Base-by-base conservation (phyloP, 2,329 filamentous ascomycete genomes). In the Fusarium citri region DNA sequence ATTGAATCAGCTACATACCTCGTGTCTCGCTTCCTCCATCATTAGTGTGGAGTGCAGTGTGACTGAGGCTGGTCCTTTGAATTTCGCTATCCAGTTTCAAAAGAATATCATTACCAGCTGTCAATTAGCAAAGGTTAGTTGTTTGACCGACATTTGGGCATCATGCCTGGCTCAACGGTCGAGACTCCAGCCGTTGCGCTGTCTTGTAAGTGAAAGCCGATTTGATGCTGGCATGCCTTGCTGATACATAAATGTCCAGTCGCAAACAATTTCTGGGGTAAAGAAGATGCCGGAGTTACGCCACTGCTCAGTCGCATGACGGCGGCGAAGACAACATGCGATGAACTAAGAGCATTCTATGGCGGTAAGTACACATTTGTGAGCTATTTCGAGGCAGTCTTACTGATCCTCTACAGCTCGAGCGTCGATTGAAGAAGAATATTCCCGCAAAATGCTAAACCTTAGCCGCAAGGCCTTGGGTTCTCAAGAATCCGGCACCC, bases 211-310 rank as follows among this genome's bases (percentile, higher is more conserved):
- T 58, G 58, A 49, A 26, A 30, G 45, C 14, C 20, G 15, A 20
- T 41, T 49, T 11, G 18, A 20, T 16, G 31, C 7, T 14, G 8
- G 22, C 12, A 26, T 51, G 15, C 15, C 31, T 20, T 23, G 28
- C 76, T 77, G 55, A 76, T 65, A 31, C 22, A 49, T 49, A 31
- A 26, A 43, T 34, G 37, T 42, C 5, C 53, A 94, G 94, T 99
- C 84, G 95, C 96, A 76, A 99, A 99, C 84, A 99, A 99, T 80
- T 99, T 99, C 82, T 99, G 96, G 96, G 96, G 96, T 70, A 98
- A 97, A 85, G 95, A 98, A 80, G 96, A 99, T 85, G 96, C 95
- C 54, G 97, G 96, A 78, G 94, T 99, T 77, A 87, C 87, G 47
- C 97, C 96, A 62, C 88, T 99, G 77, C 87, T 99, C 30, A 93